Evolutionary conservation across 805 yeast species (phyloP), one percentile per base, ranked within the genome.

Genomic region (Scheffersomyces stipitis): DNA sequence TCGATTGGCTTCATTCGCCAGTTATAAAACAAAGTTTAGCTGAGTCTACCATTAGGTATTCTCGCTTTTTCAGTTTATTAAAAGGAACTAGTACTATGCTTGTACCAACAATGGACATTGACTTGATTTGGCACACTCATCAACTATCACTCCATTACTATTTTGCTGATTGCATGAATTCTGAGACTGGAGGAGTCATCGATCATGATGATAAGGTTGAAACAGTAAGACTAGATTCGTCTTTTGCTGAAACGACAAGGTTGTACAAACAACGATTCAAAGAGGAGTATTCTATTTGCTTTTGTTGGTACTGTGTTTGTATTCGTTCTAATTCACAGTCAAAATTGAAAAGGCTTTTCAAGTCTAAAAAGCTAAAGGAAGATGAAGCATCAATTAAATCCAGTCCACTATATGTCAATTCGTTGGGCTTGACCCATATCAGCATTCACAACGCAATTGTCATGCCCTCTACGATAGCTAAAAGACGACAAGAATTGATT

Each of bases 51-150:
- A 16, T 18, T 14, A 18, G 43, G 29, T 38, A 38, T 18, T 18
- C 18, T 5, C 18, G 40, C 13, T 41, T 41, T 30, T 37, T 45
- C 17, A 13, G 31, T 9, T 12, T 52, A 14, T 18, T 45, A 6
- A 32, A 26, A 8, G 33, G 17, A 9, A 15, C 31, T 2, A 30
- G 24, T 12, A 31, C 23, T 15, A 33, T 39, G 17, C 24, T 42
- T 8, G 44, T 42, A 8, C 44, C 44, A 7, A 43, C 42, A 5
- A 28, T 43, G 16, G 44, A 43, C 27, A 43, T 43, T 13, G 44
- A 40, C 28, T 32, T 40, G 16, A 23, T 40, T 18, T 43, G 47
- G 44, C 44, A 43, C 29, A 39, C 46, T 4, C 46, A 39, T 22
- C 43, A 39, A 23, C 23, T 41, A 8, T 26, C 36, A 8, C 5